These are phyloP conservation scores for Fabrea salina DNA, from an alignment of 169 alveolate genomes.

Conservation along the genomic window DNA sequence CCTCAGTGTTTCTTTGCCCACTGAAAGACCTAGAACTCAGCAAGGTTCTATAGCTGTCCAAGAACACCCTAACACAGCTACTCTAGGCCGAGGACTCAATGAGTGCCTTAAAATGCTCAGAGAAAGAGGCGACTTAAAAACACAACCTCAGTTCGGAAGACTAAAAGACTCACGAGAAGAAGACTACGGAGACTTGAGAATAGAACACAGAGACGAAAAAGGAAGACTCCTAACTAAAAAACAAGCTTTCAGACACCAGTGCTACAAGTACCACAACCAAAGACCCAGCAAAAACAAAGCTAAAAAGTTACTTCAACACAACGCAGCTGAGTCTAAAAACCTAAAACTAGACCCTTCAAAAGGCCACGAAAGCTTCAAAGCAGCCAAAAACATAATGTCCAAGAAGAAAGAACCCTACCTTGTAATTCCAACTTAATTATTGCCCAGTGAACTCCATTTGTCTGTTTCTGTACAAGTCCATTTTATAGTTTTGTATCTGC, in stretches of 20 bases:
- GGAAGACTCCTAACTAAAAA: conserved; percentile 46
- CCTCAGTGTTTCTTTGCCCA: conserved; percentile 36
- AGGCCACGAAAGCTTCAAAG: background rate
- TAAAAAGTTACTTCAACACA: conserved; percentile 33
- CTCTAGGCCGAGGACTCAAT: conserved; percentile 32
- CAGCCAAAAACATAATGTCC: background rate
- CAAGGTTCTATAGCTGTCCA: background rate
- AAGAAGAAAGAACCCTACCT: background rate
- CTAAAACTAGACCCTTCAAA: background rate
- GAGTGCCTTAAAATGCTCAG: conserved; percentile 6
- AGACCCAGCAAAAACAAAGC: conserved; percentile 43
- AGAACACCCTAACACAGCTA: background rate
- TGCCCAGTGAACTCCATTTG: conserved; percentile 6
- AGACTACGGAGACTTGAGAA: conserved; percentile 13
- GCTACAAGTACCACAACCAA: conserved; percentile 47
- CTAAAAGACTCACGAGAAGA: background rate
- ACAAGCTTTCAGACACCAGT: conserved; percentile 45
- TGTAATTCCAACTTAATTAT: too few relatives aligned
- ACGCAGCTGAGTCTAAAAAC: background rate
- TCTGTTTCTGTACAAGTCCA: conserved; percentile 4
- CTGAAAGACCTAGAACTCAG: conserved; percentile 32
- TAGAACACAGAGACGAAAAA: conserved; percentile 40
- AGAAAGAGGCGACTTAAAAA: conserved; percentile 32
- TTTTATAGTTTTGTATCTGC: conserved; percentile 14
- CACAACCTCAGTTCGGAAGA: conserved; percentile 7